A percentile compares a stretch with the other conserved stretches of the same genome.
phyloP scores from a whole-genome alignment of 1,139 yeast species.

The Lodderomyces elongisporus region DNA sequence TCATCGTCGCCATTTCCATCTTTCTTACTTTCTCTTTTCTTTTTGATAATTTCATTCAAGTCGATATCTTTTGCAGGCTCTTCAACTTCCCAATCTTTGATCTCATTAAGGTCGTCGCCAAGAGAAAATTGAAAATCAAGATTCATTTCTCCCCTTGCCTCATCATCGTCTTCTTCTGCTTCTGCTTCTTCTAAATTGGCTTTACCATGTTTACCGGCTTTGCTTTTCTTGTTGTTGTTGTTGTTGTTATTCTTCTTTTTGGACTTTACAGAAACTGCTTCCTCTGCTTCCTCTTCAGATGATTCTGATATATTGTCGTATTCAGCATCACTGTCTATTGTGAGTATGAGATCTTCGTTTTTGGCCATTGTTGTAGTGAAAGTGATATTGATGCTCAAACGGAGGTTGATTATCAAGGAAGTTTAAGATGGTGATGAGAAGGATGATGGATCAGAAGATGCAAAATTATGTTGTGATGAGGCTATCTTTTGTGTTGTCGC shows the following conservation, averaged over 20 bases:
- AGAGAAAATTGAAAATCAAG: constrained; percentile 67
- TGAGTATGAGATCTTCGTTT: constrained; percentile 13
- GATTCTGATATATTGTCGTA: constrained; percentile 2
- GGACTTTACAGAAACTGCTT: too few species aligned
- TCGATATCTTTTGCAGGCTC: constrained; percentile 61
- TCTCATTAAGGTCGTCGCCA: constrained; percentile 45
- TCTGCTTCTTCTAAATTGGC: constrained; percentile 17
- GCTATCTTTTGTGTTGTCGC: too few species aligned
- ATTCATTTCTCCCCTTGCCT: constrained; percentile 41
- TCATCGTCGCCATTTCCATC: constrained; percentile 34
- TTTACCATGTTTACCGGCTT: too few species aligned
- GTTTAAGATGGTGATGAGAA: neutral
- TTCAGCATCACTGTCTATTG: constrained; percentile 47
- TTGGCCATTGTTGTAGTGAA: constrained; percentile 6
- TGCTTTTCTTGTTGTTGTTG: too few species aligned
- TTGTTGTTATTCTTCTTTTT: constrained; percentile 13
- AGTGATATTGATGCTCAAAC: too few species aligned
- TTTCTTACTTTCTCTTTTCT: constrained; percentile 55
- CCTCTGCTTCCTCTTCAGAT: constrained; percentile 16
- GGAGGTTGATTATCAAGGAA: too few species aligned
- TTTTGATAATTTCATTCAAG: constrained; percentile 75
- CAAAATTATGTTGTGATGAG: too few species aligned
- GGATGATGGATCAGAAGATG: neutral
- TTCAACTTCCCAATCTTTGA: constrained; percentile 82
- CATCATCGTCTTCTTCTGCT: constrained; percentile 21